Conservation (phyloP, 352 stramenopile genomes). For the Globisporangium perplexum region DNA sequence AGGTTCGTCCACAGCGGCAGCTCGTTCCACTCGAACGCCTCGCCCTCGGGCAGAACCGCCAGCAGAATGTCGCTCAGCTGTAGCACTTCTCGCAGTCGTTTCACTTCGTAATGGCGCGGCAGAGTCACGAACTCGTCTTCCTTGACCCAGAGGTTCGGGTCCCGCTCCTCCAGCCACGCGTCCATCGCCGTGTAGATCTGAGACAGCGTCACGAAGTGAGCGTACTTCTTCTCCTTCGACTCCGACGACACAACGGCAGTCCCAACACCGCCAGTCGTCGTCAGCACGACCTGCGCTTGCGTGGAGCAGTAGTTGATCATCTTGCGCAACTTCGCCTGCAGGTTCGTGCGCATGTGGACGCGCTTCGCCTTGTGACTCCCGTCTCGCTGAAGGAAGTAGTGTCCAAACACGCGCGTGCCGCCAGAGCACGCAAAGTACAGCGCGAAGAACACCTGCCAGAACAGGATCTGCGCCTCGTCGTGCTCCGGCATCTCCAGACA, state of each 20-base stretch:
- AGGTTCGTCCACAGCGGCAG: conserved; percentile 59
- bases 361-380: conserved; percentile 26
- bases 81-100: conserved; percentile 63
- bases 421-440: conserved; percentile 58
- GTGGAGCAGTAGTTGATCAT: conserved; percentile 61
- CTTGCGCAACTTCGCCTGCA: conserved; percentile 48
- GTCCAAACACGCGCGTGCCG: conserved; percentile 46
- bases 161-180: conserved; percentile 75
- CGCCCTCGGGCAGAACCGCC: conserved; percentile 17
- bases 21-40: conserved; percentile 36
- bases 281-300: conserved; percentile 52
- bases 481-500: conserved; percentile 49
- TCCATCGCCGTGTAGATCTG: conserved; percentile 83
- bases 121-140: conserved; percentile 64
- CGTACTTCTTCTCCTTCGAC: conserved; percentile 44
- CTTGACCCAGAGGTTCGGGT: conserved; percentile 76
- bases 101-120: conserved; percentile 69
- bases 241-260: conserved; percentile 7
- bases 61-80: conserved; percentile 60
- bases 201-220: conserved; percentile 47
- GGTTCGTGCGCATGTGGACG: conserved; percentile 37
- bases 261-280: conserved; percentile 13
- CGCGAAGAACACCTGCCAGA: conserved; percentile 70
- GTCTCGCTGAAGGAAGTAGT: conserved; percentile 53
- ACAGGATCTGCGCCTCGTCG: conserved; percentile 47